Percentiles rank a stretch among this genome's conserved stretches.
Conservation (phyloP, 2,329 filamentous ascomycete species). For the Alternaria sp. region DNA sequence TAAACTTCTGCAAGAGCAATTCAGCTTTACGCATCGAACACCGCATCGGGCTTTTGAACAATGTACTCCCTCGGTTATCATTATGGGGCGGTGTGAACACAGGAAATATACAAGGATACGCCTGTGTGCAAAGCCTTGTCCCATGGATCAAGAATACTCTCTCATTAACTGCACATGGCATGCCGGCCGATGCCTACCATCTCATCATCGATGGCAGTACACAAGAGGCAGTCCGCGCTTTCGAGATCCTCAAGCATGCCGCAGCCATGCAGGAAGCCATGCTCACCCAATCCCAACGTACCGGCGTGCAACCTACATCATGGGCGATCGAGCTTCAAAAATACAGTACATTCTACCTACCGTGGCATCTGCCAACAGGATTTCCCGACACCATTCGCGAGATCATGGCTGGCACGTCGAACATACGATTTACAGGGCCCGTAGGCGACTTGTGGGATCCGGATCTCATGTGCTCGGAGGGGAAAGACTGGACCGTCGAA, state of each 20-base stretch:
- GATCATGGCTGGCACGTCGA: background rate
- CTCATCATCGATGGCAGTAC: background rate
- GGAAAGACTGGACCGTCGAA: no score
- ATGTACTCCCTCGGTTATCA: no score
- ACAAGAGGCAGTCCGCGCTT: accelerated
- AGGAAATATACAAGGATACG: no score
- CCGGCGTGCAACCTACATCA: background rate
- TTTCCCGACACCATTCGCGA: accelerated
- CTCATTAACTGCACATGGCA: no score
- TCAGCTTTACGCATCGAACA: background rate
- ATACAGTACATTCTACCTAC: no score
- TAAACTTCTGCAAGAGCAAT: background rate
- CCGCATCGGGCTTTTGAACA: background rate
- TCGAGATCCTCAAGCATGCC: background rate
- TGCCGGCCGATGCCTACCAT: background rate
- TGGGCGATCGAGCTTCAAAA: no score
- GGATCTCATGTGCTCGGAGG: no score
- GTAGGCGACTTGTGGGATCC: no score
- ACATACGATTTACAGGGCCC: no score
- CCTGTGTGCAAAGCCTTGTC: no score
- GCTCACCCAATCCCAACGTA: background rate
- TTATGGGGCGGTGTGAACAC: no score
- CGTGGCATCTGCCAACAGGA: background rate
- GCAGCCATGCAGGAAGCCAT: background rate
- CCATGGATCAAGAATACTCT: no score